Evolutionary conservation across 2,329 filamentous ascomycete species (phyloP).

Genomic region (Hortaea sp.): DNA sequence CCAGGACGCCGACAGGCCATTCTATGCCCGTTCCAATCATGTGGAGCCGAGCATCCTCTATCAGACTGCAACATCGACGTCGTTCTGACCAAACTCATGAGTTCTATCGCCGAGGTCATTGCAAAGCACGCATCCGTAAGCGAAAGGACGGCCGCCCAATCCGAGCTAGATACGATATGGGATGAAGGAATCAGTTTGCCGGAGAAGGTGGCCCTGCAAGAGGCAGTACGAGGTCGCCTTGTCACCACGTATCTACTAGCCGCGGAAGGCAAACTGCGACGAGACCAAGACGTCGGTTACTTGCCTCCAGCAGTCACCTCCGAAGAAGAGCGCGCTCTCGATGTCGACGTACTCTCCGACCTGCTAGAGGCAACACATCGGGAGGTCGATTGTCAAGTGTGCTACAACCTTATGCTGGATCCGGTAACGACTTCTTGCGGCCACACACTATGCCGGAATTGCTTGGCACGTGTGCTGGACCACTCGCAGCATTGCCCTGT

Average conservation of each 20-base stretch:
- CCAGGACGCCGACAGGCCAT: conserved; percentile 60
- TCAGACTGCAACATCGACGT: conserved; percentile 72
- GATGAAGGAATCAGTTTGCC: conserved; percentile 24
- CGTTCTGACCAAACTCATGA: conserved; percentile 60
- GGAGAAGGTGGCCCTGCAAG: conserved; percentile 29
- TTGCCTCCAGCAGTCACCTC: conserved; percentile 28
- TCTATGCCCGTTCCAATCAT: conserved; percentile 59
- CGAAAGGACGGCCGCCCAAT: conserved; percentile 26
- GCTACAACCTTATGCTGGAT: conserved; percentile 70
- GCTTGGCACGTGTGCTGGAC: conserved; percentile 65
- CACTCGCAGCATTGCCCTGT: conserved; percentile 71
- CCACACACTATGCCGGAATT: conserved; percentile 79
- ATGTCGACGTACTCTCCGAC: conserved; percentile 43
- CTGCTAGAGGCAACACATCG: conserved; percentile 53
- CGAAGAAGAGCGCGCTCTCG: conserved; percentile 27
- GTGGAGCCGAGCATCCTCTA: conserved; percentile 60
- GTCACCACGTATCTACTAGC: conserved; percentile 58
- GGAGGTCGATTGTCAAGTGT: conserved; percentile 82
- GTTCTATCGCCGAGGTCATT: conserved; percentile 48
- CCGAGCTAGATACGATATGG: conserved; percentile 32
- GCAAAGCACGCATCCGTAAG: conserved; percentile 26
- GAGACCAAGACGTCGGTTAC: conserved; percentile 45
- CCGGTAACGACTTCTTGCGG: conserved; percentile 78
- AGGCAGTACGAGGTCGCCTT: conserved; percentile 49
- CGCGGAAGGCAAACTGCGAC: conserved; percentile 50